Percentiles rank a stretch among this genome's conserved stretches.
These are phyloP conservation scores for Rhizopus arrhizus DNA, from an alignment of 371 early-diverging fungal genomes.

Conservation along the genomic window DNA sequence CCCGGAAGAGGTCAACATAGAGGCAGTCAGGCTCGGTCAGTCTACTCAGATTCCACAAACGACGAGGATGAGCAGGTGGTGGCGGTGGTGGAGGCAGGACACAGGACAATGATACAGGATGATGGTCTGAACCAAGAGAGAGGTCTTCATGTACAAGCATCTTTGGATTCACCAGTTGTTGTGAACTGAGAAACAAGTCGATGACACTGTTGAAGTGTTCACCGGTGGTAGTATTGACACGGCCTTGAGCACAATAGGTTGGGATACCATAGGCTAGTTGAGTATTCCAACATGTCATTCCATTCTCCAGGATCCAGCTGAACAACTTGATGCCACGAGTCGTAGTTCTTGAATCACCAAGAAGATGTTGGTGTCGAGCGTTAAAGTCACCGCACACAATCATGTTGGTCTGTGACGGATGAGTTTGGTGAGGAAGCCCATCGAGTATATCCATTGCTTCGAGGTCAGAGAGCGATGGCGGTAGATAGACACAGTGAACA, in stretches of 20 bases:
- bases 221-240: neutral
- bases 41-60: slow-evolving; percentile 8
- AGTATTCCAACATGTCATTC: neutral
- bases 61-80: slow-evolving; percentile 2
- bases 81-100: neutral
- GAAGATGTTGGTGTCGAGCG: no score
- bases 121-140: slow-evolving; percentile 4
- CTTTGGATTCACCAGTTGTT: neutral
- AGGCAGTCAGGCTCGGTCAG: slow-evolving; percentile 4
- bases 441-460: no score
- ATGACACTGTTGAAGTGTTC: neutral
- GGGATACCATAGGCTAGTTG: neutral
- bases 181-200: slow-evolving; percentile 4
- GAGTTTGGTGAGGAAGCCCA: no score
- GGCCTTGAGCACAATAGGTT: neutral
- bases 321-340: no score
- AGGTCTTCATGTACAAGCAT: neutral
- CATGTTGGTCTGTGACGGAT: no score
- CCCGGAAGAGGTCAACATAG: neutral
- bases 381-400: no score
- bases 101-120: slow-evolving; percentile 3
- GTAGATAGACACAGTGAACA: no score
- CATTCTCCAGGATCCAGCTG: neutral
- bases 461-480: no score
- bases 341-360: no score